A percentile compares a stretch with the other conserved stretches of the same genome.
phyloP scores from a whole-genome alignment of 768 basidiomycete genomes.

The Panaeolus cyanescens region DNA sequence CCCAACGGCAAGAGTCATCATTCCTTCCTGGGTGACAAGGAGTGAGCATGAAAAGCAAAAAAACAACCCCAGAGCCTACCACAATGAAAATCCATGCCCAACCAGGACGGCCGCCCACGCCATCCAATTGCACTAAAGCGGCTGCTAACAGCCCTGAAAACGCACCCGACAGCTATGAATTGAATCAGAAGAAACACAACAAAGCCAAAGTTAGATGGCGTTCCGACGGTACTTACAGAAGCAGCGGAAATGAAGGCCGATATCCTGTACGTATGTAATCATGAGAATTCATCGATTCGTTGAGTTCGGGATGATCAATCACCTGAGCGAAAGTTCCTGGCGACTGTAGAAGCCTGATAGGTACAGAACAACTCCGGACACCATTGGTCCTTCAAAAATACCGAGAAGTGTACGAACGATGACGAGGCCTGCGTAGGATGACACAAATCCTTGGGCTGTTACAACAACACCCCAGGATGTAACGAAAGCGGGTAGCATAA shows the following conservation, averaged over 20 bases:
- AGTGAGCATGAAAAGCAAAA: slow-evolving; percentile 41
- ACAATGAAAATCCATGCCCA: slow-evolving; percentile 67
- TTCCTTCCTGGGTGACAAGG: slow-evolving; percentile 34
- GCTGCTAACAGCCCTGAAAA: slow-evolving; percentile 63
- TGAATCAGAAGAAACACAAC: neutral
- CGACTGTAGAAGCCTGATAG: slow-evolving; percentile 39
- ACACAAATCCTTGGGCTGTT: slow-evolving; percentile 51
- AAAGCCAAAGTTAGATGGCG: neutral
- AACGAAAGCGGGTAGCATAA: slow-evolving; percentile 49
- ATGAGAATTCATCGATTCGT: too few relatives aligned
- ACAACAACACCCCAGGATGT: slow-evolving; percentile 51
- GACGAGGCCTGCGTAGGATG: slow-evolving; percentile 47
- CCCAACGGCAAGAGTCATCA: neutral
- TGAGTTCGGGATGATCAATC: too few relatives aligned
- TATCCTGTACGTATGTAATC: slow-evolving; percentile 22
- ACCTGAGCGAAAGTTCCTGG: too few relatives aligned
- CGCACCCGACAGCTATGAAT: slow-evolving; percentile 35
- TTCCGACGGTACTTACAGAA: slow-evolving; percentile 15
- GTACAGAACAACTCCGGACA: slow-evolving; percentile 40
- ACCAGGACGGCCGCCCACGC: slow-evolving; percentile 42
- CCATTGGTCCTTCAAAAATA: slow-evolving; percentile 49
- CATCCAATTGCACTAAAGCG: slow-evolving; percentile 52
- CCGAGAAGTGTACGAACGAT: slow-evolving; percentile 55
- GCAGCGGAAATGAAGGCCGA: slow-evolving; percentile 34
- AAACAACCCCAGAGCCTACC: slow-evolving; percentile 45